Conservation (phyloP, 2,329 filamentous ascomycete genomes). For the Lasiodiplodia sp. region DNA sequence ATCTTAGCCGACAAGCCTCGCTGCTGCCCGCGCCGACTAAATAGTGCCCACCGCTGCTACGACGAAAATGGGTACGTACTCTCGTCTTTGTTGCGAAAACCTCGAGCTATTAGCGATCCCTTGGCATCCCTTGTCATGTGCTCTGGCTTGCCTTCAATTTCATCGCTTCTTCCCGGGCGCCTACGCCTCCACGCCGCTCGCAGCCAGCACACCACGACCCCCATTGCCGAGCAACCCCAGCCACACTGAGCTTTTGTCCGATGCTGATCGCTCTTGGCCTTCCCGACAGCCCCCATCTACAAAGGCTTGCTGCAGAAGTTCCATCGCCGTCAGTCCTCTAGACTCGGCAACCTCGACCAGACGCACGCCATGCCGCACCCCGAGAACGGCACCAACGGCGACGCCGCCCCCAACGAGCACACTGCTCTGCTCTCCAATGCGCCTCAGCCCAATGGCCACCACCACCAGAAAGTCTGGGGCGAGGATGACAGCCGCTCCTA, state of each 20-base stretch:
- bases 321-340: conserved; percentile 26
- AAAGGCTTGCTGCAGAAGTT: conserved; percentile 27
- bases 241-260: conserved; percentile 14
- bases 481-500: conserved; percentile 32
- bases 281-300: conserved; percentile 16
- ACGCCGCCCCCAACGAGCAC: conserved; percentile 9
- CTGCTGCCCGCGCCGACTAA: neutral
- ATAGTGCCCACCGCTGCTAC: neutral
- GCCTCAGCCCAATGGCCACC: conserved; percentile 1
- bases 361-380: conserved; percentile 23
- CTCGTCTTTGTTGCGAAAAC: conserved; percentile 22
- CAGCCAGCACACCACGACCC: conserved; percentile 3
- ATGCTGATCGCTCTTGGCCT: conserved; percentile 24
- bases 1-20: neutral
- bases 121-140: conserved; percentile 23
- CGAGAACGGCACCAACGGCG: conserved; percentile 21
- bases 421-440: conserved; percentile 12
- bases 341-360: conserved; percentile 2
- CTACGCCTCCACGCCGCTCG: conserved; percentile 9
- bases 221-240: conserved; percentile 12
- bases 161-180: conserved; percentile 9
- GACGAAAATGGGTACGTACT: conserved; percentile 26
- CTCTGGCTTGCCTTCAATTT: conserved; percentile 19
- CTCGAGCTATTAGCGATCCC: conserved; percentile 22
- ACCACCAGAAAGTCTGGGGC: conserved; percentile 21